A percentile compares a stretch with the other conserved stretches of the same genome.
Evolutionary conservation across 345 rosid genomes (phyloP).

Genomic region (Theobroma cacao): DNA sequence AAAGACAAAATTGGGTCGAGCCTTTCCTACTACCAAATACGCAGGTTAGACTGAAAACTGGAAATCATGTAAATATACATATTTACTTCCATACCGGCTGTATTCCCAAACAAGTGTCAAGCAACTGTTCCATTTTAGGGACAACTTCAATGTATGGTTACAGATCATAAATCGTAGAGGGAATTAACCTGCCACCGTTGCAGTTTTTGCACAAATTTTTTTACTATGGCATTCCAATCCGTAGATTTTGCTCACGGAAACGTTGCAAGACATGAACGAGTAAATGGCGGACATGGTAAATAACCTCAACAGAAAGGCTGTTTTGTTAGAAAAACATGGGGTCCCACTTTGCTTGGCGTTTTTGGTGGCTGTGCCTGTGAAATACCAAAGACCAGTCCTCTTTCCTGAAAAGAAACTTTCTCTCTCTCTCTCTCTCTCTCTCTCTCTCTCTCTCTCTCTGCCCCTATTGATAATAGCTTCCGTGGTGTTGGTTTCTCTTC

Average conservation of each 20-base stretch:
- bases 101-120: no score
- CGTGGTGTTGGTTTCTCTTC: background rate
- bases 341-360: constrained; percentile 37
- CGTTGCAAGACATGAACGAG: background rate
- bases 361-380: constrained; percentile 36
- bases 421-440: background rate
- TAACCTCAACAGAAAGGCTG: background rate
- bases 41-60: no score
- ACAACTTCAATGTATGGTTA: no score
- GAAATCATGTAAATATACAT: no score
- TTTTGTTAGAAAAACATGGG: constrained; percentile 8
- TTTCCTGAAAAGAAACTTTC: constrained; percentile 27
- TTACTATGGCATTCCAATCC: background rate
- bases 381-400: constrained; percentile 2
- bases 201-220: no score
- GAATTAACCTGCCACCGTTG: no score
- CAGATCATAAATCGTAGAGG: no score
- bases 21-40: no score
- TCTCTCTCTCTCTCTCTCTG: background rate
- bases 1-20: no score
- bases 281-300: background rate
- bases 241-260: background rate
- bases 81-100: no score
- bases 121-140: no score
- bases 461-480: constrained; percentile 8